These are phyloP conservation scores for Thermothelomyces thermophilus DNA, from an alignment of 2,329 filamentous ascomycete genomes.

Conservation along the genomic window DNA sequence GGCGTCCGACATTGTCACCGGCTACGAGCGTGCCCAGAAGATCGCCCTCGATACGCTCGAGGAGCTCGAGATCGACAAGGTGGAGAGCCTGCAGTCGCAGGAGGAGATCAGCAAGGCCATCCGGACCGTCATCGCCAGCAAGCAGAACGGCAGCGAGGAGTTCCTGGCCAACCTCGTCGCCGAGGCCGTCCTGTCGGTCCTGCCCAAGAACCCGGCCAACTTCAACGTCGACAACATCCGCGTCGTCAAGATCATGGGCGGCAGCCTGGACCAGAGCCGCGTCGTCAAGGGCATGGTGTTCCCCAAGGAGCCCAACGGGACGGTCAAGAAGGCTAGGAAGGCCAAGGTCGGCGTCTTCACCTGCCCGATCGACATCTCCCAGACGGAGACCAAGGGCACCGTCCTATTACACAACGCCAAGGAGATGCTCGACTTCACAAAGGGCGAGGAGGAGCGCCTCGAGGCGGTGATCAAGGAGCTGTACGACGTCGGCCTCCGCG, in stretches of 20 bases:
- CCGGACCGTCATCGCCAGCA: conserved; percentile 89
- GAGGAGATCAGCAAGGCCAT: conserved; percentile 90
- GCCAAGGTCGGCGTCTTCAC: conserved; percentile 97
- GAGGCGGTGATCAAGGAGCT: conserved; percentile 92
- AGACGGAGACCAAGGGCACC: conserved; percentile 98
- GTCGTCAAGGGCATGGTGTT: conserved; percentile 99
- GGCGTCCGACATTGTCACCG: conserved; percentile 93
- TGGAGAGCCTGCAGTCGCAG: conserved; percentile 73
- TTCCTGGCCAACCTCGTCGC: conserved; percentile 80
- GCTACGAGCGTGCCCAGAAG: conserved; percentile 90
- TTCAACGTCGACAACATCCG: conserved; percentile 99
- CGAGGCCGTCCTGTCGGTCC: conserved; percentile 74
- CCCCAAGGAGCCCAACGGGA: conserved; percentile 86
- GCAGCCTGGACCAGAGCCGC: conserved; percentile 84
- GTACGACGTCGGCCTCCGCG: conserved; percentile 85
- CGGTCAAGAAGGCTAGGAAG: conserved; percentile 81
- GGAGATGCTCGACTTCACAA: conserved; percentile 98
- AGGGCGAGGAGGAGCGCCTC: conserved; percentile 88
- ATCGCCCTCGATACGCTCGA: conserved; percentile 81
- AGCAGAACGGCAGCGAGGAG: conserved; percentile 92
- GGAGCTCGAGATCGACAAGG: conserved; percentile 83
- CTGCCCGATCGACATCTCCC: conserved; percentile 88
- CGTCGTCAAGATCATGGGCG: conserved; percentile 99
- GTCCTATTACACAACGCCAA: conserved; percentile 94
- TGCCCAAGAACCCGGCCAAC: conserved; percentile 90